Conservation (phyloP, 345 rosid species). For the Salix exigua region DNA sequence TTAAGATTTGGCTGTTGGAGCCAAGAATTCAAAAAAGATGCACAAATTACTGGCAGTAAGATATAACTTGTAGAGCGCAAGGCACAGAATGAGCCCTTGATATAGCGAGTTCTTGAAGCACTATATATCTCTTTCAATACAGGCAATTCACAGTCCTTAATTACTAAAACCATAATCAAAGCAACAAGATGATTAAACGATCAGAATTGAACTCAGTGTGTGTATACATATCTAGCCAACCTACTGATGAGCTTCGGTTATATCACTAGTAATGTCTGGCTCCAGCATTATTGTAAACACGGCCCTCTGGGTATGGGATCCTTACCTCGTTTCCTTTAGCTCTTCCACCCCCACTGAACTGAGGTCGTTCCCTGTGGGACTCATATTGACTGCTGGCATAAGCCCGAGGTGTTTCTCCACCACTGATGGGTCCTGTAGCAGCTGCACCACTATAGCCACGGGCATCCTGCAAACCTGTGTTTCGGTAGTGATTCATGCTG, state of each 20-base stretch:
- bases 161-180: neutral
- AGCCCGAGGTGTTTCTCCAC: neutral
- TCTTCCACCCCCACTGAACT: slow-evolving; percentile 6
- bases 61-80: neutral
- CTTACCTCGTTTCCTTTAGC: slow-evolving; percentile 13
- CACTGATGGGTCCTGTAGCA: neutral
- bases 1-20: neutral
- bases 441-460: slow-evolving; percentile 11
- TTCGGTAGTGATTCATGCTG: slow-evolving; percentile 1
- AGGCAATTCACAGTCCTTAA: neutral
- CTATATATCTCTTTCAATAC: neutral
- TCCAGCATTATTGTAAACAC: slow-evolving; percentile 13
- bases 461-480: slow-evolving; percentile 6
- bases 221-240: neutral
- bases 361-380: slow-evolving; percentile 11
- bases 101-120: neutral
- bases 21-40: neutral
- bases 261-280: neutral
- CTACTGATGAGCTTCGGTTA: neutral
- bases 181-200: neutral
- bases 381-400: slow-evolving; percentile 11
- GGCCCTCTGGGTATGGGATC: slow-evolving; percentile 18
- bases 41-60: neutral
- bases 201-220: neutral
- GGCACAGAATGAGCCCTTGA: neutral